Conservation (phyloP, 2,329 filamentous ascomycete genomes). For the Aphanoascus verrucosus region DNA sequence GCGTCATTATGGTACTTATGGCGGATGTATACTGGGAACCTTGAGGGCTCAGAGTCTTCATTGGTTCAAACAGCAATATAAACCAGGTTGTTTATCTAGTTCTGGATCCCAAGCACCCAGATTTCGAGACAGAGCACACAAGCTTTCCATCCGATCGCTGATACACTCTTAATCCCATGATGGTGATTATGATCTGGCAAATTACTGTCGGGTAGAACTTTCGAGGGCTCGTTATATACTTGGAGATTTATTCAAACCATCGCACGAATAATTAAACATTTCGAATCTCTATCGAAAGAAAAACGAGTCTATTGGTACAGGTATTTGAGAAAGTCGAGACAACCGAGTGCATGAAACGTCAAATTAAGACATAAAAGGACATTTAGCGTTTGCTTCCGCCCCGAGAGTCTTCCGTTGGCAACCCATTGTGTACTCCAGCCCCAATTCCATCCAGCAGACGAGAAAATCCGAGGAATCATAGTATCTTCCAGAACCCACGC, state of each 20-base stretch:
- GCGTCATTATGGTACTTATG: too few relatives aligned
- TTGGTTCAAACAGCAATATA: not conserved
- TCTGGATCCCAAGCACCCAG: not conserved
- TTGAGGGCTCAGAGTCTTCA: not conserved
- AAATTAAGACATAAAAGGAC: not conserved
- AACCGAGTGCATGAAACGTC: not conserved
- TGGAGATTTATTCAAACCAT: not conserved
- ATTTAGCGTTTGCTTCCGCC: not conserved
- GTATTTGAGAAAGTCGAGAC: not conserved
- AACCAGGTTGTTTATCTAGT: not conserved
- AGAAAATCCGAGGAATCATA: not conserved
- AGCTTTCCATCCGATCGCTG: not conserved
- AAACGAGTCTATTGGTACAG: conserved; percentile 1
- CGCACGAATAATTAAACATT: not conserved
- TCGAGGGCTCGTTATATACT: too few relatives aligned
- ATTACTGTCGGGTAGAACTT: too few relatives aligned
- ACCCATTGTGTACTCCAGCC: not conserved
- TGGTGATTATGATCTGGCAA: too few relatives aligned
- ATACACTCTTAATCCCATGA: not conserved
- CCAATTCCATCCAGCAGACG: not conserved
- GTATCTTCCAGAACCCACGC: not conserved
- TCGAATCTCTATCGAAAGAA: not conserved
- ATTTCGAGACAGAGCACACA: not conserved
- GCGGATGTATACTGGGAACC: too few relatives aligned
- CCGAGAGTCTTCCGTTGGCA: too few relatives aligned